These are phyloP conservation scores for Viola pubescens DNA, from an alignment of 441 rosid species.

Conservation along the genomic window DNA sequence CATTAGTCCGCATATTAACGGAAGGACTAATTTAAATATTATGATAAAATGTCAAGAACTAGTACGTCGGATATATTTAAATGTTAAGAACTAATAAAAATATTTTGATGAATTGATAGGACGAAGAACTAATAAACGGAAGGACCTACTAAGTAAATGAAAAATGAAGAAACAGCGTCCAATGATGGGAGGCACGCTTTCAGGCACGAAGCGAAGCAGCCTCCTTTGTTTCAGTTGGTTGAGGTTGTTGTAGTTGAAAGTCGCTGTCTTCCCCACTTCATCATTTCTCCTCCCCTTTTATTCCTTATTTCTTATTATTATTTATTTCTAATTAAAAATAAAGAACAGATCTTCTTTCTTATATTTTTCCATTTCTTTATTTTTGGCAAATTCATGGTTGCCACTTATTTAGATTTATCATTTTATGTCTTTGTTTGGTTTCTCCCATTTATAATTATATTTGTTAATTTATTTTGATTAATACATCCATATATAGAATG, in stretches of 20 bases:
- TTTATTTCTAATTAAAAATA: too few species aligned
- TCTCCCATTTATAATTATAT: background rate
- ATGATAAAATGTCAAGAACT: too few species aligned
- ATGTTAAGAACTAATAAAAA: too few species aligned
- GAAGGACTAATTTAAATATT: too few species aligned
- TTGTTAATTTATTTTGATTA: background rate
- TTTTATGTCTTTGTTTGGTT: background rate
- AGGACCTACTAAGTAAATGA: too few species aligned
- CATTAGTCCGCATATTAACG: too few species aligned
- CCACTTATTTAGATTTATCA: background rate
- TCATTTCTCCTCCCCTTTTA: background rate
- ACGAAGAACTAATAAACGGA: too few species aligned
- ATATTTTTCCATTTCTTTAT: constrained; percentile 11
- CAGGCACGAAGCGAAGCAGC: too few species aligned
- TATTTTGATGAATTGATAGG: too few species aligned
- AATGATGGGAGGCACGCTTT: too few species aligned
- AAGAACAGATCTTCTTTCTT: background rate
- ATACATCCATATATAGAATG: constrained; percentile 8
- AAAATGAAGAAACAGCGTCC: too few species aligned
- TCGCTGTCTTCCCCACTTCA: constrained; percentile 5
- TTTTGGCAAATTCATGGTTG: background rate
- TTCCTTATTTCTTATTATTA: background rate
- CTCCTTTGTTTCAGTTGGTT: constrained; percentile 7
- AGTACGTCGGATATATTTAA: too few species aligned
- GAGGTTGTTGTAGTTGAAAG: constrained; percentile 7